phyloP scores from a whole-genome alignment of 495 filamentous ascomycete species.

The Rostrohypoxylon terebratum region DNA sequence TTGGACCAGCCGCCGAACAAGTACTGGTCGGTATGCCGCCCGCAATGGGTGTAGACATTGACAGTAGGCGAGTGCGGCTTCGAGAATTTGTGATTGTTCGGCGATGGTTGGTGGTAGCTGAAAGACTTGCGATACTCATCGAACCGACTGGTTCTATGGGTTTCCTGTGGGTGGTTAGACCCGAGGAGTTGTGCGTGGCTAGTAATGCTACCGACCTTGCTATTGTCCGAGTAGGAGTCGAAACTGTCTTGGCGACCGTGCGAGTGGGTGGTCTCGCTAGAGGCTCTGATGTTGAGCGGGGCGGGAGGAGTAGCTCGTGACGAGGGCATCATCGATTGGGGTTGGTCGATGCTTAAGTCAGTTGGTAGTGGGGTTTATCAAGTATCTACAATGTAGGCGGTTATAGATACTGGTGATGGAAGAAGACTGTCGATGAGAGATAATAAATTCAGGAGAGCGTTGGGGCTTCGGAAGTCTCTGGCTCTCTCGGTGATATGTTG shows the following conservation, averaged over 20 bases:
- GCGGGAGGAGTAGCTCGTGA: slow-evolving; percentile 22
- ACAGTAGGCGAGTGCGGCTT: slow-evolving; percentile 49
- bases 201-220: slow-evolving; percentile 39
- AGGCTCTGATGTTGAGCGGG: slow-evolving; percentile 24
- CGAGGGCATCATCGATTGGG: slow-evolving; percentile 36
- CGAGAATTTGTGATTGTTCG: slow-evolving; percentile 22
- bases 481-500: background rate
- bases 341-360: slow-evolving; percentile 2
- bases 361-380: background rate
- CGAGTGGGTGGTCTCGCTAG: slow-evolving; percentile 23
- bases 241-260: slow-evolving; percentile 42
- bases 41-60: slow-evolving; percentile 51
- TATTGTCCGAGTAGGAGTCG: slow-evolving; percentile 40
- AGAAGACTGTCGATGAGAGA: background rate
- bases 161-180: slow-evolving; percentile 35
- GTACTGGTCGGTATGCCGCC: slow-evolving; percentile 51
- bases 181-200: background rate
- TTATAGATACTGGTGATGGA: background rate
- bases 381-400: background rate
- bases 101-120: slow-evolving; percentile 11
- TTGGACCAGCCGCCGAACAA: slow-evolving; percentile 49
- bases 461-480: background rate
- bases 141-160: slow-evolving; percentile 11
- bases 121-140: slow-evolving; percentile 25
- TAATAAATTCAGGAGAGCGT: background rate